These are phyloP conservation scores for Leccinum ochraceum DNA, from an alignment of 768 basidiomycete species.

Conservation along the genomic window DNA sequence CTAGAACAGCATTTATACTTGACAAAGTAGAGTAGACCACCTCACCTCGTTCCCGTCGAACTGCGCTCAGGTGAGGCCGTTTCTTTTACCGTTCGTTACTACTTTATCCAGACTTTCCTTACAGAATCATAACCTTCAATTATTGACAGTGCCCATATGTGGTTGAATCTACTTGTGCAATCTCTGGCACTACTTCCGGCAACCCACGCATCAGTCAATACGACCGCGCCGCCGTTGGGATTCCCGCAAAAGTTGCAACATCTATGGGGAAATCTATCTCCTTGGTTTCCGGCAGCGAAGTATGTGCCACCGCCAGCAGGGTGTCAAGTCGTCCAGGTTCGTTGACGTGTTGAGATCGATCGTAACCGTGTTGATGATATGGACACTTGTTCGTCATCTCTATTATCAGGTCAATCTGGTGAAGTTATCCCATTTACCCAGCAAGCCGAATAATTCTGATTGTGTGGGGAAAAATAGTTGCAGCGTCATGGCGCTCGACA, in stretches of 20 bases:
- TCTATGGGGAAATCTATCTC: neutral
- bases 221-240: neutral
- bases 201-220: neutral
- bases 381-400: neutral
- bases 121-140: neutral
- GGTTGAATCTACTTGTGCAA: neutral
- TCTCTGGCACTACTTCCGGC: neutral
- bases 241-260: neutral
- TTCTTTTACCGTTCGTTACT: no score
- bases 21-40: neutral
- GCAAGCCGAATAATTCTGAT: neutral
- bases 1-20: neutral
- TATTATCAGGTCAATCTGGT: neutral
- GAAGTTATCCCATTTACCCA: neutral
- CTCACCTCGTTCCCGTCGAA: neutral
- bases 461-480: neutral
- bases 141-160: no score
- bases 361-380: neutral
- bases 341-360: neutral
- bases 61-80: neutral
- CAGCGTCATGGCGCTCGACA: neutral
- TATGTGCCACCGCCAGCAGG: neutral
- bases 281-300: neutral
- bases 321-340: neutral
- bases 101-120: no score